Evolutionary conservation across 805 yeast genomes (phyloP).

Genomic region (Hanseniaspora clermontiae): DNA sequence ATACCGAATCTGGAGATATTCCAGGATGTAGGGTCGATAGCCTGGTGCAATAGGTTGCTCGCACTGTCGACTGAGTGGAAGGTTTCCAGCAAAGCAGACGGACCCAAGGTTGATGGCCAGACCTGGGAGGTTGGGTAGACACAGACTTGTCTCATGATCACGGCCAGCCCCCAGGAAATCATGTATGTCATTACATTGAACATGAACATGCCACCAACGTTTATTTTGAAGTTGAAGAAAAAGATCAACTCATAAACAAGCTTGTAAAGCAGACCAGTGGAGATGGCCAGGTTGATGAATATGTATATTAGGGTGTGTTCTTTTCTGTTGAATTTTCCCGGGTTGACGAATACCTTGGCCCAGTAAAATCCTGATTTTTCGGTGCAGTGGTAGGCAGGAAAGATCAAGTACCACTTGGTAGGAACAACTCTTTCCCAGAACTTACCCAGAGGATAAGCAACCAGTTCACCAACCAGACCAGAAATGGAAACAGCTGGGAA

Average conservation of each 20-base stretch:
- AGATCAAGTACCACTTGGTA: slow-evolving; percentile 16
- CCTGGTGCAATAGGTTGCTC: slow-evolving; percentile 11
- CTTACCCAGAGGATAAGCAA: slow-evolving; percentile 49
- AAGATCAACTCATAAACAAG: slow-evolving; percentile 40
- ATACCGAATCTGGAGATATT: slow-evolving; percentile 40
- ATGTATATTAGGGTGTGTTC: slow-evolving; percentile 49
- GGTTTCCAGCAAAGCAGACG: slow-evolving; percentile 24
- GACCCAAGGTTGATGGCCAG: slow-evolving; percentile 60
- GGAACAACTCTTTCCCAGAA: slow-evolving; percentile 35
- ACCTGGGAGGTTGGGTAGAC: slow-evolving; percentile 54
- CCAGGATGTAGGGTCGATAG: slow-evolving; percentile 38
- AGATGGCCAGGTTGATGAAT: slow-evolving; percentile 37
- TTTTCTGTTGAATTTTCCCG: slow-evolving; percentile 50
- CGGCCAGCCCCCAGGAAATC: slow-evolving; percentile 58
- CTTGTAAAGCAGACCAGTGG: slow-evolving; percentile 28
- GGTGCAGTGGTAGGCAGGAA: slow-evolving; percentile 21
- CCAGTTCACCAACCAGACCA: slow-evolving; percentile 43
- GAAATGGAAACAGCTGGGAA: slow-evolving; percentile 41
- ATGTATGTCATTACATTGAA: slow-evolving; percentile 45
- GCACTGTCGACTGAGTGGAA: slow-evolving; percentile 16
- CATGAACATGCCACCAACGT: slow-evolving; percentile 44
- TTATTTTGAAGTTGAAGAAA: slow-evolving; percentile 36
- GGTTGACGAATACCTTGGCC: slow-evolving; percentile 32
- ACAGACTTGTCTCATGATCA: slow-evolving; percentile 44
- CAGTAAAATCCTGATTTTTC: not conserved